Evolutionary conservation across 116 monocot genomes (phyloP).

Genomic region (Cymodocea nodosa): DNA sequence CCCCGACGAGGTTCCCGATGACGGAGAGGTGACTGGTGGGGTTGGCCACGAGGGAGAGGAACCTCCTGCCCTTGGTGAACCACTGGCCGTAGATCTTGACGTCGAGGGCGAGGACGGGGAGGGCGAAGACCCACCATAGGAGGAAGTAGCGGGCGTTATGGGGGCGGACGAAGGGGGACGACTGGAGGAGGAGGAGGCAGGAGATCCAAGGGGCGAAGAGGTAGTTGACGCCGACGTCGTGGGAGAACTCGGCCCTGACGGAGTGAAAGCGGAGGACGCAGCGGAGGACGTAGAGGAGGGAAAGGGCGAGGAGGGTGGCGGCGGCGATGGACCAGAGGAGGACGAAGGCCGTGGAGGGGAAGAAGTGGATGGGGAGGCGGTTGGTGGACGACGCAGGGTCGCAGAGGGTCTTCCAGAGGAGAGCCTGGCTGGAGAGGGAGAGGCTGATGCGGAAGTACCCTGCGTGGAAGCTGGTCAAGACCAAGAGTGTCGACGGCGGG

Average conservation of each 20-base stretch:
- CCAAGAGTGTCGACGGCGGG: slow-evolving; percentile 2
- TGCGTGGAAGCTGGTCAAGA: slow-evolving; percentile 49
- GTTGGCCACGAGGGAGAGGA: slow-evolving; percentile 41
- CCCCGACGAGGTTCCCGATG: slow-evolving; percentile 29
- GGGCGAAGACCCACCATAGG: slow-evolving; percentile 13
- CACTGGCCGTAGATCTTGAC: slow-evolving; percentile 78
- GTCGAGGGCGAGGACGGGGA: slow-evolving; percentile 55
- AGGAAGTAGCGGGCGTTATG: background rate
- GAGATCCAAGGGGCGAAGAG: slow-evolving; percentile 72
- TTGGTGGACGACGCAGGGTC: slow-evolving; percentile 10
- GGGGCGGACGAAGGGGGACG: slow-evolving; percentile 29
- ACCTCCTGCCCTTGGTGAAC: slow-evolving; percentile 45
- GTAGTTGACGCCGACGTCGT: slow-evolving; percentile 77
- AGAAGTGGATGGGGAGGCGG: slow-evolving; percentile 3
- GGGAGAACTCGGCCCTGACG: slow-evolving; percentile 42
- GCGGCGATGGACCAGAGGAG: slow-evolving; percentile 55
- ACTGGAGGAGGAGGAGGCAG: slow-evolving; percentile 61
- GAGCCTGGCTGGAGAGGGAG: slow-evolving; percentile 51
- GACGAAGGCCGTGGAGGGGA: slow-evolving; percentile 46
- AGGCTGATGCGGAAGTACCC: slow-evolving; percentile 87
- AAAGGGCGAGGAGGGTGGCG: slow-evolving; percentile 28
- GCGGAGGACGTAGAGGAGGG: slow-evolving; percentile 43
- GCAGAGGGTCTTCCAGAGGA: slow-evolving; percentile 58
- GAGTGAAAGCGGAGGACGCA: slow-evolving; percentile 32
- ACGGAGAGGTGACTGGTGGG: slow-evolving; percentile 28